These are phyloP conservation scores for Entomophthora muscae DNA, from an alignment of 371 early-diverging fungal genomes.

Conservation along the genomic window DNA sequence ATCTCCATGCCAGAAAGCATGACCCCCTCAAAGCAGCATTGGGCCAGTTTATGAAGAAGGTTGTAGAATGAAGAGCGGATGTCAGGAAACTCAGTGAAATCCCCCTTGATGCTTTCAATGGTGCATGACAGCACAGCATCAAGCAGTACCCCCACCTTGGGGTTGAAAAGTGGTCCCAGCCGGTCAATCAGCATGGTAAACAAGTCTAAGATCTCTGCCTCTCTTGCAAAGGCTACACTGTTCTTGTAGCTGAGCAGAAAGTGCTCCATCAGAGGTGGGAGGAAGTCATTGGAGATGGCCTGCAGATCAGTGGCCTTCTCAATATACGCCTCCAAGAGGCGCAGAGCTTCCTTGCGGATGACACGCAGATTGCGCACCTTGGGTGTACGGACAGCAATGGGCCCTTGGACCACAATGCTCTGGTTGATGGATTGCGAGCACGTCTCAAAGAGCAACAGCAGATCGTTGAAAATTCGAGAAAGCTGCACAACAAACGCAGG, in stretches of 20 bases:
- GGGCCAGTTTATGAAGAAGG: slow-evolving; percentile 69
- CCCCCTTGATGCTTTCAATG: slow-evolving; percentile 93
- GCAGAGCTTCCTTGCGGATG: slow-evolving; percentile 87
- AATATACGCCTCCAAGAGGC: slow-evolving; percentile 74
- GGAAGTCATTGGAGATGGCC: slow-evolving; percentile 56
- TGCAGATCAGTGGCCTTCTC: slow-evolving; percentile 57
- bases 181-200: slow-evolving; percentile 68
- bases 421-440: slow-evolving; percentile 70
- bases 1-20: slow-evolving; percentile 36
- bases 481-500: slow-evolving; percentile 71
- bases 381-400: slow-evolving; percentile 79
- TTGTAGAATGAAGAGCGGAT: slow-evolving; percentile 88
- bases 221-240: slow-evolving; percentile 72
- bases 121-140: slow-evolving; percentile 90
- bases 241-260: slow-evolving; percentile 74
- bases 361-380: slow-evolving; percentile 77
- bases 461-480: slow-evolving; percentile 68
- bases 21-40: slow-evolving; percentile 76
- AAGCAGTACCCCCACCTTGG: slow-evolving; percentile 64
- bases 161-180: slow-evolving; percentile 39
- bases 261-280: slow-evolving; percentile 81
- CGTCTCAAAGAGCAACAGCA: slow-evolving; percentile 76
- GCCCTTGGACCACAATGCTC: slow-evolving; percentile 50
- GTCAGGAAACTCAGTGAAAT: slow-evolving; percentile 93
- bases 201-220: slow-evolving; percentile 84